Conservation (phyloP, 352 stramenopile genomes). For the Globisporangium nagaii region DNA sequence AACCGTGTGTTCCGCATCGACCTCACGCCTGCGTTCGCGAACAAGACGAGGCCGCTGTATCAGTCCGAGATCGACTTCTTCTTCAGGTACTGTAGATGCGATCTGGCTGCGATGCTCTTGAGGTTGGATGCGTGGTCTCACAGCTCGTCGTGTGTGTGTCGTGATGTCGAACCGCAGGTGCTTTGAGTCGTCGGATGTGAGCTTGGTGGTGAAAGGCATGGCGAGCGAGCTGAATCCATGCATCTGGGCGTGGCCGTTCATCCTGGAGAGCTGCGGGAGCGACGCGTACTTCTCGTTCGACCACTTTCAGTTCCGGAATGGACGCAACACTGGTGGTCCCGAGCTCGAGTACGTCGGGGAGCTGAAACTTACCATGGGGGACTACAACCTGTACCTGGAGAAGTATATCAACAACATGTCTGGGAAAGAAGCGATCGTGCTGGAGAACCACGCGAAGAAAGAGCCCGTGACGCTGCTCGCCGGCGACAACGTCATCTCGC, state of each 20-base stretch:
- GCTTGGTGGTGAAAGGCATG: conserved; percentile 75
- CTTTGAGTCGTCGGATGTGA: conserved; percentile 77
- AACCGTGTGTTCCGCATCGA: conserved; percentile 67
- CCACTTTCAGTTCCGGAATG: conserved; percentile 68
- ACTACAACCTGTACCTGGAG: conserved; percentile 74
- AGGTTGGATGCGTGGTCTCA: not conserved
- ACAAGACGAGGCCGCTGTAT: conserved; percentile 41
- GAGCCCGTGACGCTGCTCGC: conserved; percentile 61
- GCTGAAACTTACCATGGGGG: conserved; percentile 61
- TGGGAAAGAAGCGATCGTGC: conserved; percentile 56
- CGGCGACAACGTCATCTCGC: conserved; percentile 65
- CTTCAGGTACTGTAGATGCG: conserved; percentile 20
- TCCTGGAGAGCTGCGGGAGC: conserved; percentile 68
- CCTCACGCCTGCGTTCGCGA: conserved; percentile 44
- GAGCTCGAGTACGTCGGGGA: conserved; percentile 70
- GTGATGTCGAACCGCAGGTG: conserved; percentile 20
- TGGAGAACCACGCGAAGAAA: conserved; percentile 67
- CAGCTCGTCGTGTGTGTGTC: not conserved
- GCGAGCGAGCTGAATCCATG: conserved; percentile 75
- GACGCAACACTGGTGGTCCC: conserved; percentile 30
- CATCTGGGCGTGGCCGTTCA: conserved; percentile 78
- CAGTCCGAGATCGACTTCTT: conserved; percentile 67
- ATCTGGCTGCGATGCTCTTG: too few relatives aligned
- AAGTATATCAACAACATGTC: conserved; percentile 55
- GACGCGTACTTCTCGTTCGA: conserved; percentile 72